phyloP scores from a whole-genome alignment of 805 yeast species.

The Ogataea zsoltii region DNA sequence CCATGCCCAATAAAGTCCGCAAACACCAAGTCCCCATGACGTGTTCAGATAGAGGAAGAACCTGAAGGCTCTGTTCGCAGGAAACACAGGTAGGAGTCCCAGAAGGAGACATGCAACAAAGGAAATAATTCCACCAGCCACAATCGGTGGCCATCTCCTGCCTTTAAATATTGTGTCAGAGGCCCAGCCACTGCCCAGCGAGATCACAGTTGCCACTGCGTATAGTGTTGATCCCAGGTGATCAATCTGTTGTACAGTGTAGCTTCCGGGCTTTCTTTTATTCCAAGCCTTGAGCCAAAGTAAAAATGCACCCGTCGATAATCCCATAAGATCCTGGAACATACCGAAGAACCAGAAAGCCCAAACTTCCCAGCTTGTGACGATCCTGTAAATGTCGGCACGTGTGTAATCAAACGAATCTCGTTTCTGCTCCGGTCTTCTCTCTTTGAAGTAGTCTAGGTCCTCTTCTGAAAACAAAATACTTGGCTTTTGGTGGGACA shows the following conservation, averaged over 20 bases:
- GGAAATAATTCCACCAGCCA: slow-evolving; percentile 5
- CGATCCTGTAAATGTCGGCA: slow-evolving; percentile 2
- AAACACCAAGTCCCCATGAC: slow-evolving; percentile 12
- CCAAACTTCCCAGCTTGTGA: slow-evolving; percentile 14
- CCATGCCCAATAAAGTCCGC: slow-evolving; percentile 17
- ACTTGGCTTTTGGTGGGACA: slow-evolving; percentile 30
- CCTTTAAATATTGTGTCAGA: slow-evolving; percentile 7
- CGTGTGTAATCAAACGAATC: slow-evolving; percentile 8
- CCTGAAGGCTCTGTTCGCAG: slow-evolving; percentile 7
- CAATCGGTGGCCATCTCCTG: slow-evolving; percentile 10
- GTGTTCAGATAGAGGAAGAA: slow-evolving; percentile 15
- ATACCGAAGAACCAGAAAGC: slow-evolving; percentile 18
- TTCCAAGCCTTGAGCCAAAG: slow-evolving; percentile 19
- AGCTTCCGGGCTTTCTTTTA: slow-evolving; percentile 6
- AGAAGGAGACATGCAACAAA: slow-evolving; percentile 5
- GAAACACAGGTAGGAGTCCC: slow-evolving; percentile 4
- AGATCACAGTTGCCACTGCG: slow-evolving; percentile 12
- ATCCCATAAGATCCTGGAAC: slow-evolving; percentile 13
- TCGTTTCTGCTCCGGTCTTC: slow-evolving; percentile 12
- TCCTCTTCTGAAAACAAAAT: slow-evolving; percentile 23
- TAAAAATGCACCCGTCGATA: slow-evolving; percentile 8
- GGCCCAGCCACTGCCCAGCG: slow-evolving; percentile 12
- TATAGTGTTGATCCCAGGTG: slow-evolving; percentile 12
- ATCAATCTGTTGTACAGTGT: slow-evolving; percentile 12
- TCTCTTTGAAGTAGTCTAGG: slow-evolving; percentile 10